Percentiles rank a stretch among this genome's conserved stretches.
phyloP scores from a whole-genome alignment of 768 basidiomycete species.

The Cantharellus cinnabarinus region DNA sequence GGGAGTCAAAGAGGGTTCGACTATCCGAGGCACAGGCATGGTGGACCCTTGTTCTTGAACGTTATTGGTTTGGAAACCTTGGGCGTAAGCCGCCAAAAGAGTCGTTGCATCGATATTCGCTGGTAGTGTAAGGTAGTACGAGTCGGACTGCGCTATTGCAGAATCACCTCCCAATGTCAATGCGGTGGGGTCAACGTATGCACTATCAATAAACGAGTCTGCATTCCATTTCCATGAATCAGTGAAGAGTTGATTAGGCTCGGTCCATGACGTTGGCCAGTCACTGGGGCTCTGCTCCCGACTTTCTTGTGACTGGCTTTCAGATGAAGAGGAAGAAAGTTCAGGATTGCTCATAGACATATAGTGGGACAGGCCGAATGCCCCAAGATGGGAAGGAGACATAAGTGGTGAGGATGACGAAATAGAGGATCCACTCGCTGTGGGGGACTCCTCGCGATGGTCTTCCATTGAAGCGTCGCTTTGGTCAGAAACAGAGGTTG shows the following conservation, averaged over 20 bases:
- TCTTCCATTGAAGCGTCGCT: too few species aligned
- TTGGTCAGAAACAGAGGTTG: too few species aligned
- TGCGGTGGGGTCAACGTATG: background rate
- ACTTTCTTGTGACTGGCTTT: background rate
- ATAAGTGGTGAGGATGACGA: too few species aligned
- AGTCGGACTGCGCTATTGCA: background rate
- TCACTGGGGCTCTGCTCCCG: background rate
- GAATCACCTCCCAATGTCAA: background rate
- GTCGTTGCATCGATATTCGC: background rate
- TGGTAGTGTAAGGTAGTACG: background rate
- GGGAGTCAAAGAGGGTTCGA: background rate
- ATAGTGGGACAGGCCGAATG: background rate
- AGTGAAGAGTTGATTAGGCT: background rate
- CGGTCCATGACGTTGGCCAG: background rate
- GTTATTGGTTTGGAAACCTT: background rate
- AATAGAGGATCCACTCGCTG: too few species aligned
- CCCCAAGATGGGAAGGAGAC: too few species aligned
- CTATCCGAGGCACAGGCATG: background rate
- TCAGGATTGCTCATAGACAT: background rate
- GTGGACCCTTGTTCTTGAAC: background rate
- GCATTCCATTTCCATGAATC: background rate
- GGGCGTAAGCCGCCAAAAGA: background rate
- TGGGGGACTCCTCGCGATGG: too few species aligned
- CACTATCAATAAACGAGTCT: background rate
- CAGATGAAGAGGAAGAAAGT: background rate